Percentiles rank a stretch among this genome's conserved stretches.
Evolutionary conservation across 1,139 yeast species (phyloP).

Genomic region (Kazachstania sp.): DNA sequence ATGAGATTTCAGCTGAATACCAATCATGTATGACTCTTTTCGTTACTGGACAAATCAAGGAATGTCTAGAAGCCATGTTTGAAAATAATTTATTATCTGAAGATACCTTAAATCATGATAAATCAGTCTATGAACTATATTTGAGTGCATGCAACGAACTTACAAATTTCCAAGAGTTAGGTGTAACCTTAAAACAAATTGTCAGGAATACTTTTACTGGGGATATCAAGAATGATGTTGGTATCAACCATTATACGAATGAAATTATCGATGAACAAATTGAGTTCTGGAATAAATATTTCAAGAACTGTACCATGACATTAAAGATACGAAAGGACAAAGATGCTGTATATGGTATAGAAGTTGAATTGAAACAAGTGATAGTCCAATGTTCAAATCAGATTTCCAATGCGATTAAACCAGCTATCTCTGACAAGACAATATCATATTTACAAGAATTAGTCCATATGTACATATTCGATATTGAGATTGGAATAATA

Average conservation of each 20-base stretch:
- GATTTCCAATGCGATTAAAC: constrained; percentile 1
- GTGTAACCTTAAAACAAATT: constrained; percentile 4
- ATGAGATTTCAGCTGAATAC: constrained; percentile 5
- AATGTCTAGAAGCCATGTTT: constrained; percentile 18
- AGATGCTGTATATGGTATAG: neutral
- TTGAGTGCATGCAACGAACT: constrained; percentile 5
- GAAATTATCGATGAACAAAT: neutral
- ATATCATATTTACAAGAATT: constrained; percentile 10
- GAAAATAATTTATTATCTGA: constrained; percentile 10
- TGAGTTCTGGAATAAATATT: constrained; percentile 10
- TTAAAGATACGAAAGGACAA: constrained; percentile 3
- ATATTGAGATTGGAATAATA: constrained; percentile 11
- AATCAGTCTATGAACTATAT: constrained; percentile 6
- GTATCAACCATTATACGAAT: neutral
- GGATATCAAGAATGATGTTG: neutral
- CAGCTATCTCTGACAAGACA: neutral
- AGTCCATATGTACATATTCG: constrained; percentile 16
- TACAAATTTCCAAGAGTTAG: constrained; percentile 6
- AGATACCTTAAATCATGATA: constrained; percentile 3
- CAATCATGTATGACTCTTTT: constrained; percentile 17
- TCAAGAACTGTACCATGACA: constrained; percentile 12
- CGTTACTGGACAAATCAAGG: constrained; percentile 16
- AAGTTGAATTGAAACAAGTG: constrained; percentile 3
- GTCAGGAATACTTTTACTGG: constrained; percentile 30
- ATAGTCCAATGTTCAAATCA: constrained; percentile 5